Conservation (phyloP, 2,329 filamentous ascomycete genomes). For the Trichoderma atrobrunneum region DNA sequence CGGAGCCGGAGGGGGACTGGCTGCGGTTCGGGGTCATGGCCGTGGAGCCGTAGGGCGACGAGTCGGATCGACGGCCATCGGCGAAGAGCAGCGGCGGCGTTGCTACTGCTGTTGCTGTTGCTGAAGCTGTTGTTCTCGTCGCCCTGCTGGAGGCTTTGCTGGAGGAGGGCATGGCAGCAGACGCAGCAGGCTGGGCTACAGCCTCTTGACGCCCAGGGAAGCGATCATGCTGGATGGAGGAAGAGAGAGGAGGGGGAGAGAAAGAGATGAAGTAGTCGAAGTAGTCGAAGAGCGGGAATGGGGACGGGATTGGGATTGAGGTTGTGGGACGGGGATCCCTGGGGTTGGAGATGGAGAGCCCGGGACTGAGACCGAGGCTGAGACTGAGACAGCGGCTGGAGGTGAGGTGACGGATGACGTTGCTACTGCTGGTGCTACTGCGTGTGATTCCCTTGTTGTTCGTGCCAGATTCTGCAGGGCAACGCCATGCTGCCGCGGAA, state of each 20-base stretch:
- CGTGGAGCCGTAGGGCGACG: constrained; percentile 37
- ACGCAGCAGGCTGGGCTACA: constrained; percentile 24
- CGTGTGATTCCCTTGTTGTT: not conserved
- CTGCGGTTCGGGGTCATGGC: constrained; percentile 34
- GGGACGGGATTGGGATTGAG: not conserved
- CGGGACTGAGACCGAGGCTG: not conserved
- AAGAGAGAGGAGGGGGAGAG: constrained; percentile 6
- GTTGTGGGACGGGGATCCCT: not conserved
- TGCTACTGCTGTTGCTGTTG: constrained; percentile 30
- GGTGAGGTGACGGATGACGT: not conserved
- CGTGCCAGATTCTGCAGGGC: constrained; percentile 34
- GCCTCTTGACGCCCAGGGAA: constrained; percentile 28
- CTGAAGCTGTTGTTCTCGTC: not conserved
- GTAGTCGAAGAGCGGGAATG: constrained; percentile 6
- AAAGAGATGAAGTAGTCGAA: not conserved
- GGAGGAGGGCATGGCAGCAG: constrained; percentile 19
- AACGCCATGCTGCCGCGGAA: constrained; percentile 31
- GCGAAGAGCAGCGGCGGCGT: constrained; percentile 37
- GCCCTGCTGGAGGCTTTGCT: constrained; percentile 9
- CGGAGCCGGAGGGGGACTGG: constrained; percentile 26
- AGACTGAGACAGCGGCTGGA: constrained; percentile 16
- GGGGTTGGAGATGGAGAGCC: not conserved
- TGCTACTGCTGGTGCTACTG: not conserved
- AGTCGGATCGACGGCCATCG: constrained; percentile 28
- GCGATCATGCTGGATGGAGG: constrained; percentile 24